Base-by-base conservation (phyloP, 1,284 basidiomycete genomes). In the Cryptococcus neoformans region DNA sequence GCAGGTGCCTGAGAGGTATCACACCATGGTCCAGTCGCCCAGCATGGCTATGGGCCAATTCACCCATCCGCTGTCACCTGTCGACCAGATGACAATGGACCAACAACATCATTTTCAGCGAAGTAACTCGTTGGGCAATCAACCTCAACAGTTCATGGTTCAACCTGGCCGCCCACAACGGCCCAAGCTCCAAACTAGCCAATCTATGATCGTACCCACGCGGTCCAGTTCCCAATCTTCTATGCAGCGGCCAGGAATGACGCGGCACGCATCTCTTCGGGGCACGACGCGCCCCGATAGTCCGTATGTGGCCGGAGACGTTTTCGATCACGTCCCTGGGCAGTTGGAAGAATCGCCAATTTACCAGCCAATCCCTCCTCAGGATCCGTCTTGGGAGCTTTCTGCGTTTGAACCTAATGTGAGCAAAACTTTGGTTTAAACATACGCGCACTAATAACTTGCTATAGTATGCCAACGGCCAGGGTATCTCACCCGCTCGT, bases 401-500 rank as follows among this genome's bases (percentile, higher is more conserved):
- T 48, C 59, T 6, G 39, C 59, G 17, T 61, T 46, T 41, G 59
- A 61, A 37, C 39, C 51, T 36, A 46, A 45, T 17, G 60, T 62
- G 39, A 60, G 58, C 53, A 9, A 10, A n/a, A 14, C 5, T n/a
- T 40, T 39, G n/a, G 8, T 9, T 35, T 12, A 11, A 17, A 55
- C 45, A 34, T 47, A 3, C 10, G 28, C 48, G 49, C 35, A 45
- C 21, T 21, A 21, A 21, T 37, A 48, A 28, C 11, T 39, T 49
- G n/a, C 36, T 48, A 16, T 46, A 60, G 44, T 58, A 58, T 38
- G 46, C 49, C 35, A 50, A 55, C 41, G 47, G 44, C 16, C 66
- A 67, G 53, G 74, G 74, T 6, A 76, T 76, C 48, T 74, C 74
- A 5, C 74, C 74, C 0, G 69, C 71, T 8, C 67, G 74, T 3